Evolutionary conservation across 352 stramenopile genomes (phyloP), one percentile per base, ranked within the genome.

Genomic region (Globisporangium nodosum): DNA sequence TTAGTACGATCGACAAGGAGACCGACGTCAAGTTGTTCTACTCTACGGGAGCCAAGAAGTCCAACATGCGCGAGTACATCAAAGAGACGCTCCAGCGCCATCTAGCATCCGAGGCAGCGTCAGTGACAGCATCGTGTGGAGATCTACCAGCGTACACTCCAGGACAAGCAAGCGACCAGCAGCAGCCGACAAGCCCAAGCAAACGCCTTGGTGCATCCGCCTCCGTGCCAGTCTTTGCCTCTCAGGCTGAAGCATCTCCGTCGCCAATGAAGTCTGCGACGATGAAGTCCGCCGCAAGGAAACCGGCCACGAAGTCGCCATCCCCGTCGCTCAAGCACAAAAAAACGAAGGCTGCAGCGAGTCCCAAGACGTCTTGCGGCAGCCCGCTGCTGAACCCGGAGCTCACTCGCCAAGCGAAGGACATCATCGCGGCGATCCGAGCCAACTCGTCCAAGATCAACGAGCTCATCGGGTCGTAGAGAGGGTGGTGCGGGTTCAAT

Each of bases 381-480:
- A 74, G 61, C 24, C 58, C 63, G 16, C 48, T 87, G 20, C 49
- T 85, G 12, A 78, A 91, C 45, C 74, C 72, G 5, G 69, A 87
- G 8, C 78, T 88, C 15, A 74, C 74, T 13, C 54, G 62, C 21
- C 76, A 90, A 42, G 74, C 79, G 0, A 81, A 74, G 51, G 73
- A 92, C 45, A 66, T 88, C 31, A 66, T 92, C 33, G 64, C 75
- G 24, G 73, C 70, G 27, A 61, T 92, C 6, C 77, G 81, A 4
- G 61, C 74, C 37, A 92, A 92, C 54, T 70, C 79, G 20, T 85
- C 78, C 56, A 92, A 92, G 62, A 85, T 92, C 55, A 85, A 85
- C 49, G 77, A 88, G 2, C 69, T 92, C 33, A 87, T 90, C n/a
- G 43, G 16, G n/a, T 11, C 33, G 33, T 37, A 37, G 9, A 37